These are phyloP conservation scores for Auriscalpium microsporum DNA, from an alignment of 768 basidiomycete genomes.

Conservation along the genomic window DNA sequence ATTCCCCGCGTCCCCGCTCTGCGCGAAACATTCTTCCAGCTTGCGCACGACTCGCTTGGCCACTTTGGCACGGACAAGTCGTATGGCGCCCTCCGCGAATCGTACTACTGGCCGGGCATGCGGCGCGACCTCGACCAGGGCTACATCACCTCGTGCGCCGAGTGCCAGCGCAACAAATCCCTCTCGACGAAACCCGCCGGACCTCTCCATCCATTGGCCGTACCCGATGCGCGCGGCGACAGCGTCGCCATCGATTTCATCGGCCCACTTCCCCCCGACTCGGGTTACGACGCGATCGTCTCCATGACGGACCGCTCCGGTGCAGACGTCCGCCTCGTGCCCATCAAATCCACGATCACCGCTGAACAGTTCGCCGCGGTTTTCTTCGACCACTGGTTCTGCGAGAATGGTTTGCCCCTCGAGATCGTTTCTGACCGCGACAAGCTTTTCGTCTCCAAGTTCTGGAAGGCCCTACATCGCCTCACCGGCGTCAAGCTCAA, in stretches of 20 bases:
- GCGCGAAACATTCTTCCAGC: constrained; percentile 1
- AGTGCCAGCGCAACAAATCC: constrained; percentile 2
- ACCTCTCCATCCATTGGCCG: constrained; percentile 19
- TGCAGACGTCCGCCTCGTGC: constrained; percentile 10
- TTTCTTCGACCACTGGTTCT: no score
- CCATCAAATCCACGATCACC: background rate
- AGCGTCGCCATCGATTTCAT: constrained; percentile 1
- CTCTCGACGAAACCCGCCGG: constrained; percentile 14
- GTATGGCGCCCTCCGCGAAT: background rate
- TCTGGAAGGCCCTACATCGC: constrained; percentile 24
- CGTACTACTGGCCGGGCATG: constrained; percentile 21
- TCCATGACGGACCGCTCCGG: constrained; percentile 19
- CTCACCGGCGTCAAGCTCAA: constrained; percentile 8
- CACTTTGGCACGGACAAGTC: constrained; percentile 12
- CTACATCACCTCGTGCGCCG: constrained; percentile 23
- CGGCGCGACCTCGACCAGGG: constrained; percentile 15
- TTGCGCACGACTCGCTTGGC: constrained; percentile 8
- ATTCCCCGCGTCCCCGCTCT: constrained; percentile 13
- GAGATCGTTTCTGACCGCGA: no score
- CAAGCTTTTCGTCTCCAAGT: constrained; percentile 4
- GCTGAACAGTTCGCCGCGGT: no score
- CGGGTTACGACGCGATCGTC: constrained; percentile 18
- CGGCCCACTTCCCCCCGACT: no score
- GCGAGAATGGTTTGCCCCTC: no score
- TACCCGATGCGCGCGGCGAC: constrained; percentile 17